Evolutionary conservation across 441 rosid genomes (phyloP).

Genomic region (Geranium incanum): DNA sequence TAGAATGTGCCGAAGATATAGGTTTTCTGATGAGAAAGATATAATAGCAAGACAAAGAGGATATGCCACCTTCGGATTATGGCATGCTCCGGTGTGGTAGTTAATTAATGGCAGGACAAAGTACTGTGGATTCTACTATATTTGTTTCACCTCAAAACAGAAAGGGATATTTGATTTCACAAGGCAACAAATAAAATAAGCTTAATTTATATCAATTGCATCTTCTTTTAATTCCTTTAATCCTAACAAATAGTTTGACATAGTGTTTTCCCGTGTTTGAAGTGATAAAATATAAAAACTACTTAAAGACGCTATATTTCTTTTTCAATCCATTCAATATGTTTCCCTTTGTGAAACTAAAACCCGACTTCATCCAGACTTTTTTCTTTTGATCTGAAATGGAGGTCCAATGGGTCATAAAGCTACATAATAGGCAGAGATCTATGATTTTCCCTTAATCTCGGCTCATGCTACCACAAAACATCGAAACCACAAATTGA

Average conservation of each 20-base stretch:
- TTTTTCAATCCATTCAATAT: neutral
- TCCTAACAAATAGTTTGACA: neutral
- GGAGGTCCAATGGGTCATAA: neutral
- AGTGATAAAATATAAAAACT: neutral
- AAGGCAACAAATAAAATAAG: neutral
- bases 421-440: neutral
- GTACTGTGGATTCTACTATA: neutral
- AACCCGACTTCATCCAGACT: neutral
- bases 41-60: too few relatives aligned
- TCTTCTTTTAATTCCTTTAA: neutral
- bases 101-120: neutral
- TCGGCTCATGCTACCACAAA: neutral
- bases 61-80: neutral
- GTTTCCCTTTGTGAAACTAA: neutral
- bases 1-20: too few relatives aligned
- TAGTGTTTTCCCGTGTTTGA: neutral
- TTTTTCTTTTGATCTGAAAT: neutral
- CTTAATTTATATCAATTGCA: neutral
- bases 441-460: neutral
- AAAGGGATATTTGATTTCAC: neutral
- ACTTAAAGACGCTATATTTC: neutral
- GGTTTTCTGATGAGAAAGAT: too few relatives aligned
- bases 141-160: neutral
- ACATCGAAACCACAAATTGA: neutral
- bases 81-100: neutral